Evolutionary conservation across 306 rosid species (phyloP).

Genomic region (Casuarina glauca): DNA sequence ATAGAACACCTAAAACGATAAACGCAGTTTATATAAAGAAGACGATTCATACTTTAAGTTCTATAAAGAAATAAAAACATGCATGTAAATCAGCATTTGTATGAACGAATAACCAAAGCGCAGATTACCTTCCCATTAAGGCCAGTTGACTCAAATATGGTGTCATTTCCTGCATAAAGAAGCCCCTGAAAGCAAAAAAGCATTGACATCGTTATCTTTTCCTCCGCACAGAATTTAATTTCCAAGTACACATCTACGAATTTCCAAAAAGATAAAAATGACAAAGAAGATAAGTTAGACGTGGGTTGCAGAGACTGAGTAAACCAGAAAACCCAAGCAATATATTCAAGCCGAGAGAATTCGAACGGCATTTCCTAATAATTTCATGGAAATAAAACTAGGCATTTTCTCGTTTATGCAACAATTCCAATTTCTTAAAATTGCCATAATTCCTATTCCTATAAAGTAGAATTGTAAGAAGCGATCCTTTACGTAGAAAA

Average conservation of each 20-base stretch:
- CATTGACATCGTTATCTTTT: conserved; percentile 14
- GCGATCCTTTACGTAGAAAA: neutral
- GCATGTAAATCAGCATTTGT: neutral
- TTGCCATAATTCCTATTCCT: neutral
- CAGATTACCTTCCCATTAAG: conserved; percentile 57
- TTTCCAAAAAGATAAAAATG: neutral
- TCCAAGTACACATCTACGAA: conserved; percentile 10
- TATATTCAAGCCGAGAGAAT: neutral
- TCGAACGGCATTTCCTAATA: neutral
- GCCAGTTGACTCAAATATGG: conserved; percentile 87
- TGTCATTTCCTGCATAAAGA: conserved; percentile 70
- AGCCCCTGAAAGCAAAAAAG: conserved; percentile 68
- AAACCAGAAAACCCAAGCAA: neutral
- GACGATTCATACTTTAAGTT: neutral
- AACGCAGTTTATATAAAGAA: neutral
- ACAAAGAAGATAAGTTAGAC: neutral
- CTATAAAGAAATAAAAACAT: neutral
- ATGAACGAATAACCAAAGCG: neutral
- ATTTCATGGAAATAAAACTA: neutral
- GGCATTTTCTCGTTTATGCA: neutral
- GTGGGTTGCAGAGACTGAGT: neutral
- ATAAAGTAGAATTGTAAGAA: neutral
- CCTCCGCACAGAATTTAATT: conserved; percentile 9
- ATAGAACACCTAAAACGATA: neutral
- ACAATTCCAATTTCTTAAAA: neutral